phyloP scores from a whole-genome alignment of 1,284 basidiomycete species.

The Apiotrichum domesticum region DNA sequence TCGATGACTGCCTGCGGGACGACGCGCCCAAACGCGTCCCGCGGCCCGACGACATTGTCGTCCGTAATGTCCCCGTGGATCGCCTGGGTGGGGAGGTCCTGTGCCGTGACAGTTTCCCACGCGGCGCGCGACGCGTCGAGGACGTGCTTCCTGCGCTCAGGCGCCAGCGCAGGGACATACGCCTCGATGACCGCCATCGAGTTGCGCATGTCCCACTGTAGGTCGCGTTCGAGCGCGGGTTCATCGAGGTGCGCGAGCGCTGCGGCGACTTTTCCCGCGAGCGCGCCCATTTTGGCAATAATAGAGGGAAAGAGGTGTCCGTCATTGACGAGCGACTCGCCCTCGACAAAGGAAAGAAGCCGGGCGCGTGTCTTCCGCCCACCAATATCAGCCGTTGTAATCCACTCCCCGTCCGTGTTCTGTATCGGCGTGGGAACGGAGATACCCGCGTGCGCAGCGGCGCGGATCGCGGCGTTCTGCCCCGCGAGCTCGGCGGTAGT shows the following conservation, averaged over 20 bases:
- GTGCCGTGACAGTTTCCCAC: background rate
- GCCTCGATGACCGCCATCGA: constrained; percentile 8
- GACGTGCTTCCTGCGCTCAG: background rate
- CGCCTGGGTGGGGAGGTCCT: constrained; percentile 1
- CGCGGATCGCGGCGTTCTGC: constrained; percentile 9
- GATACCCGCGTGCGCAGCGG: background rate
- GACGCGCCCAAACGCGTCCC: constrained; percentile 10
- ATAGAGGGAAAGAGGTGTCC: constrained; percentile 4
- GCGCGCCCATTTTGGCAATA: constrained; percentile 1
- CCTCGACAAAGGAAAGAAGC: constrained; percentile 10
- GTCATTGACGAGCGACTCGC: constrained; percentile 4
- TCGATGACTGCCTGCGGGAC: constrained; percentile 4
- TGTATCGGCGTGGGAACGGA: background rate
- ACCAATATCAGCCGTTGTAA: background rate
- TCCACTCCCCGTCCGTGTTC: background rate
- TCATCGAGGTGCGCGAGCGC: background rate
- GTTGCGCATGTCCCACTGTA: constrained; percentile 16
- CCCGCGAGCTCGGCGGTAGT: constrained; percentile 4
- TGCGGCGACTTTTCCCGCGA: background rate
- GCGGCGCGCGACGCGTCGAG: background rate
- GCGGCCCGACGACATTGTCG: constrained; percentile 13
- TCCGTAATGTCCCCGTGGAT: constrained; percentile 16
- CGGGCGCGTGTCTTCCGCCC: background rate
- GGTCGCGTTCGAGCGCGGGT: constrained; percentile 7
- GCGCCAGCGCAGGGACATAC: background rate